Base-by-base conservation (phyloP, 495 filamentous ascomycete species). In the Eremomyces bilateralis region DNA sequence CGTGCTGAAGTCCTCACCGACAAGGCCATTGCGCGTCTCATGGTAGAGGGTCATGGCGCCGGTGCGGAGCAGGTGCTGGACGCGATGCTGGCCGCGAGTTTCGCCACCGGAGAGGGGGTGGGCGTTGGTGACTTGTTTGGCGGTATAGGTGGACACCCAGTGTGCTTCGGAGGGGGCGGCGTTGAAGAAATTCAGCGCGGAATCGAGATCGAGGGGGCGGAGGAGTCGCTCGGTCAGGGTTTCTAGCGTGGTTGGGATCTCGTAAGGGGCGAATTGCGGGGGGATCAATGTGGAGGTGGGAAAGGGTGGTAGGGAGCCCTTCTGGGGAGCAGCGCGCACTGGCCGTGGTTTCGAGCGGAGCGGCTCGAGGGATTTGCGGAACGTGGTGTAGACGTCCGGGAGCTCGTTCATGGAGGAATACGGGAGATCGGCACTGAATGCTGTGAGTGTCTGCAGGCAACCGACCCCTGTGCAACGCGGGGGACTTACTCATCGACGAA, bases 81-180 rank as follows among this genome's bases (percentile, higher is more conserved):
- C 45, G 4, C 76, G 63, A 1, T 60, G 37, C 3, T 60, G 59
- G 1, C 57, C 76, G 18, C 51, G 30, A 16, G 52, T 59, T 42
- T 76, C 71, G 15, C 76, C 76, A n/a, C 76, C 76, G 15, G 45
- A 42, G 51, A 77, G 78, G 2, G 74, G 71, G 43, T 73, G 67
- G 0, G 68, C 69, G 3, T n/a, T n/a, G n/a, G n/a, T n/a, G n/a
- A n/a, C n/a, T n/a, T n/a, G n/a, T n/a, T n/a, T n/a, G n/a, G n/a
- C n/a, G n/a, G n/a, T n/a, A n/a, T n/a, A n/a, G n/a, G n/a, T n/a
- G n/a, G n/a, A n/a, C n/a, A n/a, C n/a, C n/a, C n/a, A n/a, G n/a
- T n/a, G n/a, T n/a, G n/a, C n/a, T n/a, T n/a, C n/a, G n/a, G n/a
- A n/a, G n/a, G n/a, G n/a, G n/a, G n/a, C n/a, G n/a, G n/a, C n/a